phyloP scores from a whole-genome alignment of 2,329 filamentous ascomycete species.

The Metarhizium robertsii region DNA sequence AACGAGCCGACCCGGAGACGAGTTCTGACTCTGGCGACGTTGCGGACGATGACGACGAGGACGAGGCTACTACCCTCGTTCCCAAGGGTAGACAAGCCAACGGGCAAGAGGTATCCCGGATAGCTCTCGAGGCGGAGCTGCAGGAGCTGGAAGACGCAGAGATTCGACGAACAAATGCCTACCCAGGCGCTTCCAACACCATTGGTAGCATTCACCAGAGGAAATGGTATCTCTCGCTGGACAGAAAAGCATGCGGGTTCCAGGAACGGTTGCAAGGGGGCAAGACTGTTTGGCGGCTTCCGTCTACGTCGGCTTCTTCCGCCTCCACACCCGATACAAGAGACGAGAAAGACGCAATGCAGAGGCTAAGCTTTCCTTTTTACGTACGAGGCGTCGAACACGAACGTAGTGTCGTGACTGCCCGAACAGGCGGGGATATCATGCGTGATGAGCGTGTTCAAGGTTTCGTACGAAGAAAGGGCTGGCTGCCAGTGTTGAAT shows the following conservation, averaged over 20 bases:
- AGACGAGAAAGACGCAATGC: background rate
- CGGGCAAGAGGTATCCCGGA: slow-evolving; percentile 14
- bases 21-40: slow-evolving; percentile 11
- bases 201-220: slow-evolving; percentile 61
- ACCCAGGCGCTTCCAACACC: slow-evolving; percentile 54
- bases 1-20: slow-evolving; percentile 12
- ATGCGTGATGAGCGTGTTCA: slow-evolving; percentile 51
- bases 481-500: slow-evolving; percentile 44
- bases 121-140: slow-evolving; percentile 28
- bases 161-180: slow-evolving; percentile 53
- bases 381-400: slow-evolving; percentile 49
- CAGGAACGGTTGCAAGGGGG: slow-evolving; percentile 20
- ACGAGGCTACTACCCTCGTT: slow-evolving; percentile 9
- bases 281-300: slow-evolving; percentile 7
- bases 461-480: slow-evolving; percentile 46
- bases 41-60: background rate
- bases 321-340: background rate
- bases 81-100: slow-evolving; percentile 8
- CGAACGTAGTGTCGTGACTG: slow-evolving; percentile 60
- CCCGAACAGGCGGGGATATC: slow-evolving; percentile 47
- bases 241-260: slow-evolving; percentile 51
- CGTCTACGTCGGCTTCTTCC: background rate
- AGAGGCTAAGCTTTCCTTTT: slow-evolving; percentile 43
- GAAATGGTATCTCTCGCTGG: slow-evolving; percentile 56
- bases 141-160: slow-evolving; percentile 40